These are phyloP conservation scores for Eucalyptus marginata DNA, from an alignment of 345 rosid genomes.

Conservation along the genomic window DNA sequence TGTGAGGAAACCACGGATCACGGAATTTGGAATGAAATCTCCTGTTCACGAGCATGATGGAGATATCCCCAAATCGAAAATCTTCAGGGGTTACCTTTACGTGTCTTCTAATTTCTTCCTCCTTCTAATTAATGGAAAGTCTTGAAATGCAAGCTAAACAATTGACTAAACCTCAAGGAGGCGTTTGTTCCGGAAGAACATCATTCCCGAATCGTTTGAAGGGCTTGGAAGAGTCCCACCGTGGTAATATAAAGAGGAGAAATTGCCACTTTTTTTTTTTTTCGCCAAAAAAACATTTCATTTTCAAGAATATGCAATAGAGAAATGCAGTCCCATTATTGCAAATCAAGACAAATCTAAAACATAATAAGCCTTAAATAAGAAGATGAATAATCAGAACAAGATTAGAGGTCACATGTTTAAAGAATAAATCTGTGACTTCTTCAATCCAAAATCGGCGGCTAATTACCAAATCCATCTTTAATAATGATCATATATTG, in stretches of 20 bases:
- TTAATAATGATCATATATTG: no score
- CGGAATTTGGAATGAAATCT: not conserved
- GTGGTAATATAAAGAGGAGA: not conserved
- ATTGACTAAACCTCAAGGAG: not conserved
- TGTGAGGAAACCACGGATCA: not conserved
- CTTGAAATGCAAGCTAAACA: not conserved
- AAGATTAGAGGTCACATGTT: no score
- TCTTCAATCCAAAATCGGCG: no score
- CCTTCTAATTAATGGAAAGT: not conserved
- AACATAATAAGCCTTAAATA: no score
- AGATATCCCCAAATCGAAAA: not conserved
- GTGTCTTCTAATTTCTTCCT: not conserved
- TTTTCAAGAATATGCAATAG: no score
- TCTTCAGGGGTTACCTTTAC: not conserved
- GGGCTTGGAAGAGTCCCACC: not conserved
- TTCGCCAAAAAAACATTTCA: no score
- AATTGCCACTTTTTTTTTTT: no score
- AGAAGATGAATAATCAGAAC: no score
- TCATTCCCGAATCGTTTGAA: not conserved
- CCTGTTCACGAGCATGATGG: not conserved
- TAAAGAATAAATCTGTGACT: accelerated
- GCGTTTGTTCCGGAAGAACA: not conserved
- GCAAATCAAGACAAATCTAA: no score
- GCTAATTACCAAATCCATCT: accelerated
- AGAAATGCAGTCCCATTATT: no score